These are phyloP conservation scores for Leccinum griseonigrum DNA, from an alignment of 1,284 basidiomycete species.

Conservation along the genomic window DNA sequence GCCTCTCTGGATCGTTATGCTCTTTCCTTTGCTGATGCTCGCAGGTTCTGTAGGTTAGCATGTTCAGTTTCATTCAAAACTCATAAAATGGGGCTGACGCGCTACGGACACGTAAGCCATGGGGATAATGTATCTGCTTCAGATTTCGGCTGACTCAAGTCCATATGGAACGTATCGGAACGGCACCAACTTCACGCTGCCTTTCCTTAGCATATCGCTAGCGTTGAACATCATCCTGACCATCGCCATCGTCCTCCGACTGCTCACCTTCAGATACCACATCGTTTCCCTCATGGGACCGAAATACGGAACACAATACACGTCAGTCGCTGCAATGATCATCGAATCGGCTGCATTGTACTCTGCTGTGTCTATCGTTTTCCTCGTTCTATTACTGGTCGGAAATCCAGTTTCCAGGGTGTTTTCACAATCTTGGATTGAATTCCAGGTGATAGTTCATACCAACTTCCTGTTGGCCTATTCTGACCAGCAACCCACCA, in stretches of 20 bases:
- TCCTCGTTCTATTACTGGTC: neutral
- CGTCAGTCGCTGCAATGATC: neutral
- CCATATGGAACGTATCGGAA: neutral
- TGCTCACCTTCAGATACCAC: neutral
- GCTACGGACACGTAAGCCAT: neutral
- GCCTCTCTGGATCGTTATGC: neutral
- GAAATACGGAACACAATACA: neutral
- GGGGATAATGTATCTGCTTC: neutral
- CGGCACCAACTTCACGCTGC: neutral
- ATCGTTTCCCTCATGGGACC: neutral
- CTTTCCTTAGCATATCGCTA: neutral
- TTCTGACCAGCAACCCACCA: neutral
- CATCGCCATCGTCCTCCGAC: neutral
- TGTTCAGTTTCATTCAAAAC: neutral
- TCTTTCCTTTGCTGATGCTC: neutral
- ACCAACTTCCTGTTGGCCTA: neutral
- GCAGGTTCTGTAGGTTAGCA: neutral
- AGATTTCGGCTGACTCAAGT: neutral
- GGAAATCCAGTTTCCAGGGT: neutral
- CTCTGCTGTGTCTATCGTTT: neutral
- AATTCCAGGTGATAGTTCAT: neutral
- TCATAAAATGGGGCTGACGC: neutral
- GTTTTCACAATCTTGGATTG: neutral
- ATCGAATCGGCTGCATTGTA: neutral
- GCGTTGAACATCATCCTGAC: neutral